Percentiles rank a stretch among this genome's conserved stretches.
Conservation (phyloP, 495 filamentous ascomycete species). For the Penicillium crystallinum region DNA sequence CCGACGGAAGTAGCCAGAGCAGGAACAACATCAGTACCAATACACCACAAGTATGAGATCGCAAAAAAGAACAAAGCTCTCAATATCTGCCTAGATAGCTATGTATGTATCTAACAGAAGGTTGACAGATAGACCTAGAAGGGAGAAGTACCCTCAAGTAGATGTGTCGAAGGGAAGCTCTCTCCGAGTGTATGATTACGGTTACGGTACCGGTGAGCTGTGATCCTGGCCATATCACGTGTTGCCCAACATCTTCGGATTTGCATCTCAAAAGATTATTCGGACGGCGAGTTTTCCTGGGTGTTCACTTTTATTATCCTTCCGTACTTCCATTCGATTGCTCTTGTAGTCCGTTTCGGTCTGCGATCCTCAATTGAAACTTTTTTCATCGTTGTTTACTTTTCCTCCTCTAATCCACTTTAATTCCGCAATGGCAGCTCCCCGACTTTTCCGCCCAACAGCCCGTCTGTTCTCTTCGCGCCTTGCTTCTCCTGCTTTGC, state of each 20-base stretch:
- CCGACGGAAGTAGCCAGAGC: conserved; percentile 21
- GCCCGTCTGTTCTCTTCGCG: conserved; percentile 67
- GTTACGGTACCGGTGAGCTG: conserved; percentile 38
- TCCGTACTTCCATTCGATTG: conserved; percentile 16
- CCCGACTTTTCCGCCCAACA: conserved; percentile 77
- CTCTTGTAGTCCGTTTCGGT: conserved; percentile 20
- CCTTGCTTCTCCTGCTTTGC: conserved; percentile 46
- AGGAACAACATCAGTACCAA: conserved; percentile 16
- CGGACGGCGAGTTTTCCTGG: conserved; percentile 12
- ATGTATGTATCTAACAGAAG: not conserved
- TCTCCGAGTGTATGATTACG: conserved; percentile 4
- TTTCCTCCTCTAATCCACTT: conserved; percentile 6
- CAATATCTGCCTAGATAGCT: not conserved
- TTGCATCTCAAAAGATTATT: conserved; percentile 28
- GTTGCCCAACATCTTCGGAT: conserved; percentile 39
- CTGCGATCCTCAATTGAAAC: conserved; percentile 30
- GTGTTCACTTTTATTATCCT: conserved; percentile 9
- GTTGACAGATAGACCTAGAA: not conserved
- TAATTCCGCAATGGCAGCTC: conserved; percentile 52
- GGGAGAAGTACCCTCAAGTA: not conserved
- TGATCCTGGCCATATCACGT: conserved; percentile 26
- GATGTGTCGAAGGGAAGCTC: not conserved
- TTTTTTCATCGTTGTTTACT: conserved; percentile 15
- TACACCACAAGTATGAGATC: not conserved
- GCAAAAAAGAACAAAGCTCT: not conserved